phyloP scores from a whole-genome alignment of 805 yeast genomes.

The Candida golubevii region DNA sequence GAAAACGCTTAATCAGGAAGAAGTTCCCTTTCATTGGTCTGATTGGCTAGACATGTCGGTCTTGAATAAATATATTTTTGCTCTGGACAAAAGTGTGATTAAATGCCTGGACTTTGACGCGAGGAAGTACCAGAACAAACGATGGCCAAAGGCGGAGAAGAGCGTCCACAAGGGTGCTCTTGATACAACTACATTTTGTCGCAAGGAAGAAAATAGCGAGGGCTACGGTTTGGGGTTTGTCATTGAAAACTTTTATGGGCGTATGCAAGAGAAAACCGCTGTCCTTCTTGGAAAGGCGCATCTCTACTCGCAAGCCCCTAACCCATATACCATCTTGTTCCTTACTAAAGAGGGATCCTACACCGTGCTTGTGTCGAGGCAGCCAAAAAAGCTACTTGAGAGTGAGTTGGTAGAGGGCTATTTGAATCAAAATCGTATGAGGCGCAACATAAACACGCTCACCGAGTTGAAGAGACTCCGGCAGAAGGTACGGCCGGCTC shows the following conservation, averaged over 20 bases:
- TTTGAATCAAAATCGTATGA: slow-evolving; percentile 5
- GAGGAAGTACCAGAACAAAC: slow-evolving; percentile 8
- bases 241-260: slow-evolving; percentile 14
- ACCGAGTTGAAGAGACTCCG: slow-evolving; percentile 22
- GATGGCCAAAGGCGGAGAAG: background rate
- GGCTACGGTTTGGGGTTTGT: slow-evolving; percentile 21
- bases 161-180: slow-evolving; percentile 6
- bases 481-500: slow-evolving; percentile 16
- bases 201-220: slow-evolving; percentile 13
- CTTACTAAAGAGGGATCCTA: slow-evolving; percentile 33
- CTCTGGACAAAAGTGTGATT: background rate
- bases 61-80: slow-evolving; percentile 24
- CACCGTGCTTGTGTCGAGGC: slow-evolving; percentile 18
- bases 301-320: slow-evolving; percentile 26
- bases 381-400: slow-evolving; percentile 17
- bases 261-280: slow-evolving; percentile 15
- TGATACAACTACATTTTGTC: slow-evolving; percentile 9
- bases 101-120: slow-evolving; percentile 11
- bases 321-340: slow-evolving; percentile 24
- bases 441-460: slow-evolving; percentile 14
- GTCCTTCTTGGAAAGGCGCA: slow-evolving; percentile 19
- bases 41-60: slow-evolving; percentile 51
- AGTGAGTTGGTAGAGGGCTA: slow-evolving; percentile 23
- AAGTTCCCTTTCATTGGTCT: slow-evolving; percentile 45
- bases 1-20: slow-evolving; percentile 1